Percentiles rank a stretch among this genome's conserved stretches.
These are phyloP conservation scores for Pseudogymnoascus sp. DNA, from an alignment of 2,329 filamentous ascomycete species.

Conservation along the genomic window DNA sequence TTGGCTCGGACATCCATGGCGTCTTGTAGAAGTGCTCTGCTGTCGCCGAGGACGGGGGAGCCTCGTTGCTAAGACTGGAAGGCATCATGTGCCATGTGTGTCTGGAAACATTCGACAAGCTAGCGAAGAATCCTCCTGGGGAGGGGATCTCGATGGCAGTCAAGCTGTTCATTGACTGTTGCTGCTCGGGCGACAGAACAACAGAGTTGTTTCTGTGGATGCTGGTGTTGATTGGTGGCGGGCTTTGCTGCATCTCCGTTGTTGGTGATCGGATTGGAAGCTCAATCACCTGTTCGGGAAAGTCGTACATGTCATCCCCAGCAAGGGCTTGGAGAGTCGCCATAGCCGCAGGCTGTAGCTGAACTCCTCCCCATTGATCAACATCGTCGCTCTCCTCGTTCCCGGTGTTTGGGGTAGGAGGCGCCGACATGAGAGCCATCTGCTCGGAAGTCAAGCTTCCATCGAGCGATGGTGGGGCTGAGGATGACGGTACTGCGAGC, in stretches of 20 bases:
- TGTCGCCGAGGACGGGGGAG: slow-evolving; percentile 74
- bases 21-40: slow-evolving; percentile 85
- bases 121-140: slow-evolving; percentile 84
- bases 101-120: slow-evolving; percentile 64
- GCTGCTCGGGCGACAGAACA: slow-evolving; percentile 41
- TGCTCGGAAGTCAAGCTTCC: slow-evolving; percentile 85
- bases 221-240: slow-evolving; percentile 40
- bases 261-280: slow-evolving; percentile 34
- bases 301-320: slow-evolving; percentile 45
- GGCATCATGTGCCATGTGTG: slow-evolving; percentile 69
- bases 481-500: slow-evolving; percentile 61
- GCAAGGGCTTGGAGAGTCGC: slow-evolving; percentile 71
- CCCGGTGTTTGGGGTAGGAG: slow-evolving; percentile 69
- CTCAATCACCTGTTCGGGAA: slow-evolving; percentile 53
- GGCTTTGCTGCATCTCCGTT: slow-evolving; percentile 45
- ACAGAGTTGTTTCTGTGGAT: slow-evolving; percentile 29
- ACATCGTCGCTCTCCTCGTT: slow-evolving; percentile 43
- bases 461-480: slow-evolving; percentile 73
- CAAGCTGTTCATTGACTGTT: slow-evolving; percentile 58
- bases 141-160: slow-evolving; percentile 83
- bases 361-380: slow-evolving; percentile 61
- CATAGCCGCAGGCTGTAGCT: slow-evolving; percentile 70
- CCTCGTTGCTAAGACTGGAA: slow-evolving; percentile 42
- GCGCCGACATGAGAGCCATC: slow-evolving; percentile 72
- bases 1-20: slow-evolving; percentile 56